These are phyloP conservation scores for Porcisia deanei DNA, from an alignment of 208 protist genomes.

Conservation along the genomic window DNA sequence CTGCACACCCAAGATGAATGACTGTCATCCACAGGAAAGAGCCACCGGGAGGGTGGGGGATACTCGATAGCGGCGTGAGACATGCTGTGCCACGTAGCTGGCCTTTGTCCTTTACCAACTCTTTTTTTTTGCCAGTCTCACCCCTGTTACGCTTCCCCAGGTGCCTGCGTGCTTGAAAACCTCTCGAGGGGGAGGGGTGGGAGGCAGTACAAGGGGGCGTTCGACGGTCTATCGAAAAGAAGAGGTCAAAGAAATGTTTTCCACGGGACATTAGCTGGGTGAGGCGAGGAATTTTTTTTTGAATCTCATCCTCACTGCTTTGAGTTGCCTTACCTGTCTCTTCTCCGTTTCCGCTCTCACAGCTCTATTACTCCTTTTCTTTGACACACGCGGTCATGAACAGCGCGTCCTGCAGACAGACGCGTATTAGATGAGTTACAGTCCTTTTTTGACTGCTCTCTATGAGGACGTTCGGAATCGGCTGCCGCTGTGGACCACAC, in stretches of 20 bases:
- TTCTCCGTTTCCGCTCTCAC: no score
- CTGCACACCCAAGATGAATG: background rate
- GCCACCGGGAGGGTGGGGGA: no score
- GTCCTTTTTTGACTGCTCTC: conserved; percentile 19
- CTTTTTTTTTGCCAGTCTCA: background rate
- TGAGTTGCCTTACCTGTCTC: background rate
- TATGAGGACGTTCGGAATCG: conserved; percentile 39
- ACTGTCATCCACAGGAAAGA: background rate
- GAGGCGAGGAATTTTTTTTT: no score
- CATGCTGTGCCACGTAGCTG: background rate
- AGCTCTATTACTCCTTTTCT: background rate
- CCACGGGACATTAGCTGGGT: no score
- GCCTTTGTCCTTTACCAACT: background rate
- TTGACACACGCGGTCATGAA: background rate
- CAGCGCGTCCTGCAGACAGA: background rate
- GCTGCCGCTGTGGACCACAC: conserved; percentile 46
- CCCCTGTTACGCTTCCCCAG: background rate
- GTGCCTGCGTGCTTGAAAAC: no score
- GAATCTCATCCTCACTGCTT: background rate
- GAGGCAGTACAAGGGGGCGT: no score
- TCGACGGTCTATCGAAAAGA: no score
- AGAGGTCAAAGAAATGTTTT: no score
- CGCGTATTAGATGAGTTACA: background rate
- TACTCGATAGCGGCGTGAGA: background rate
- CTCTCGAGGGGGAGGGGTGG: no score